phyloP scores from a whole-genome alignment of 352 stramenopile genomes.

The Pythium oligandrum region DNA sequence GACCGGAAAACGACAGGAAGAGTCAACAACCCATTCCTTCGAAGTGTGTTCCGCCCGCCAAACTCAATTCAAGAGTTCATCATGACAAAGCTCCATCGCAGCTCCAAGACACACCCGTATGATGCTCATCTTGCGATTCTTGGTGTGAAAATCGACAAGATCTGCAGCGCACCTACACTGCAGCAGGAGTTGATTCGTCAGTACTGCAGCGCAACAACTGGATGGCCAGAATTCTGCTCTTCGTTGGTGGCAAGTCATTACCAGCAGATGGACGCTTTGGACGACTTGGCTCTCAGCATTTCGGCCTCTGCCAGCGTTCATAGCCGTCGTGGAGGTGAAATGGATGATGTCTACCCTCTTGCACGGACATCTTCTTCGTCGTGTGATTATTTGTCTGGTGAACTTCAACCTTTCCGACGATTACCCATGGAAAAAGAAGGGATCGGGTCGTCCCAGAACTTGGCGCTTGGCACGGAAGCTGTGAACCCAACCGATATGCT shows the following conservation, averaged over 20 bases:
- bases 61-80: constrained; percentile 70
- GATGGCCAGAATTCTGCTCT: constrained; percentile 62
- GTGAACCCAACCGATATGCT: constrained; percentile 71
- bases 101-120: constrained; percentile 43
- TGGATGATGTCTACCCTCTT: constrained; percentile 49
- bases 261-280: constrained; percentile 70
- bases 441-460: constrained; percentile 56
- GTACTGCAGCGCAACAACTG: constrained; percentile 54
- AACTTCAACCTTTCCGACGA: constrained; percentile 60
- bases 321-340: constrained; percentile 19
- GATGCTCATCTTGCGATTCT: constrained; percentile 71
- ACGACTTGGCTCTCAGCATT: constrained; percentile 23
- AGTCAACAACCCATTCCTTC: constrained; percentile 72
- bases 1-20: constrained; percentile 53
- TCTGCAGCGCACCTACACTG: constrained; percentile 63
- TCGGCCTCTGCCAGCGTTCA: constrained; percentile 5
- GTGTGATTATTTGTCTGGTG: constrained; percentile 57
- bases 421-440: constrained; percentile 70
- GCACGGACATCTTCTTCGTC: constrained; percentile 52
- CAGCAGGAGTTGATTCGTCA: constrained; percentile 77
- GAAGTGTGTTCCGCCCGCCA: constrained; percentile 64
- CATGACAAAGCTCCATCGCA: constrained; percentile 54
- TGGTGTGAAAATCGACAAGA: constrained; percentile 77
- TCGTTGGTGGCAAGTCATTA: constrained; percentile 70
- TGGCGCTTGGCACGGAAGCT: constrained; percentile 44